Conservation (phyloP, 805 yeast genomes). For the Wickerhamomyces sydowiorum region DNA sequence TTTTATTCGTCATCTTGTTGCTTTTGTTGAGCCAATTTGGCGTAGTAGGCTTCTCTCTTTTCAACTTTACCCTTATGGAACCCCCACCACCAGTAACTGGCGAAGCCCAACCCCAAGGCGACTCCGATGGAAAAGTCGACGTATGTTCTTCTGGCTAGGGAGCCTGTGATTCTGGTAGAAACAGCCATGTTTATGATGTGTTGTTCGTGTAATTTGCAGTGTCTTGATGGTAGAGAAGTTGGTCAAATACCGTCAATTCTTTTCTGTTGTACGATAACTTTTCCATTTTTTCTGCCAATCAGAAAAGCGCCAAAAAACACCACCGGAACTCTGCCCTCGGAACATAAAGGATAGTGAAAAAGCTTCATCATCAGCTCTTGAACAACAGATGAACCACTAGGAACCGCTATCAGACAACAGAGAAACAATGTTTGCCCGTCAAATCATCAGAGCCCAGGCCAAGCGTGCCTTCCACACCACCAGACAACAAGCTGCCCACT, state of each 20-base stretch:
- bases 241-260: neutral
- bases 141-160: constrained; percentile 73
- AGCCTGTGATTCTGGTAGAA: constrained; percentile 84
- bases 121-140: constrained; percentile 74
- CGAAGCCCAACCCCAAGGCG: constrained; percentile 55
- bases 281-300: neutral
- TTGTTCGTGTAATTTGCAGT: neutral
- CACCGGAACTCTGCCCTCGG: no score
- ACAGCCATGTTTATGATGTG: constrained; percentile 49
- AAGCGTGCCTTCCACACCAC: constrained; percentile 53
- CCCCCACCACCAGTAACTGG: constrained; percentile 79
- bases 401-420: neutral
- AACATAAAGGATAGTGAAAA: no score
- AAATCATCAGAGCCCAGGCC: constrained; percentile 23
- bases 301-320: neutral
- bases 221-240: neutral
- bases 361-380: no score
- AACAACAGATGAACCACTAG: neutral
- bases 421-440: constrained; percentile 26
- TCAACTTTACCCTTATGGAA: constrained; percentile 70
- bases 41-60: constrained; percentile 80
- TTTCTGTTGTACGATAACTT: neutral
- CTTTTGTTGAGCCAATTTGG: constrained; percentile 18
- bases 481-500: constrained; percentile 42
- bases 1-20: constrained; percentile 15